These are phyloP conservation scores for Parastagonospora avenae DNA, from an alignment of 2,329 filamentous ascomycete genomes.

Conservation along the genomic window DNA sequence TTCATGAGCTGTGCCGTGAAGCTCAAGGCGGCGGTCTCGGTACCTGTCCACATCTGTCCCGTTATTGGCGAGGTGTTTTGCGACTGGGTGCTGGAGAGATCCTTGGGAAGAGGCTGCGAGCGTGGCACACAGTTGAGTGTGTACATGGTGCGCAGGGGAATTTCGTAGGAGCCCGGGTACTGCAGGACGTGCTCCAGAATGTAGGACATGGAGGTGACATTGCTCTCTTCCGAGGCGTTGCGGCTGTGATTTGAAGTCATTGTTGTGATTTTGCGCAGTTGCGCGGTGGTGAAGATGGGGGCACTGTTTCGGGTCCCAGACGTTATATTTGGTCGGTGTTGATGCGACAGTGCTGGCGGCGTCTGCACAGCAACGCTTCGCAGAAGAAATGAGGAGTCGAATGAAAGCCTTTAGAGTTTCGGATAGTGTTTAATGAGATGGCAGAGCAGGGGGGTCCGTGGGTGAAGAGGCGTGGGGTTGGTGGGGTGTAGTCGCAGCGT, in stretches of 20 bases:
- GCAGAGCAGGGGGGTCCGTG: conserved; percentile 15
- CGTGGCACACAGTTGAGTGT: conserved; percentile 66
- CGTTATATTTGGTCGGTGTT: conserved; percentile 8
- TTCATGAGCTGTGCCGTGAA: conserved; percentile 59
- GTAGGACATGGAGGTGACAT: conserved; percentile 38
- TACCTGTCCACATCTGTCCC: conserved; percentile 38
- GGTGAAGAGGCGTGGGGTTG: conserved; percentile 24
- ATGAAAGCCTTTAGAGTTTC: not conserved
- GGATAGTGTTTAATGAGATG: not conserved
- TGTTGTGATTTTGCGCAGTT: conserved; percentile 9
- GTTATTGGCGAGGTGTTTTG: conserved; percentile 42
- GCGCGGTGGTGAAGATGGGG: not conserved
- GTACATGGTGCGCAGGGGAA: conserved; percentile 71
- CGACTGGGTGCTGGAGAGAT: conserved; percentile 39
- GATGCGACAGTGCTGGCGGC: conserved; percentile 12
- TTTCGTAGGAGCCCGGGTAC: conserved; percentile 67
- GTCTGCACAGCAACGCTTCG: conserved; percentile 5
- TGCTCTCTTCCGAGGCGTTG: conserved; percentile 44
- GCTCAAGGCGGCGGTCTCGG: conserved; percentile 48
- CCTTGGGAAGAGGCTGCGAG: conserved; percentile 45
- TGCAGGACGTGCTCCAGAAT: conserved; percentile 57
- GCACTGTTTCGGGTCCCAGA: conserved; percentile 5
- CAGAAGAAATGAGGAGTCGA: not conserved
- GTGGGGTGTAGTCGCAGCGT: conserved; percentile 16
- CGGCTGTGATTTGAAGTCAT: conserved; percentile 47